Evolutionary conservation across 495 filamentous ascomycete species (phyloP), one percentile per base, ranked within the genome.

Genomic region (Hypomontagnella monticulosa): DNA sequence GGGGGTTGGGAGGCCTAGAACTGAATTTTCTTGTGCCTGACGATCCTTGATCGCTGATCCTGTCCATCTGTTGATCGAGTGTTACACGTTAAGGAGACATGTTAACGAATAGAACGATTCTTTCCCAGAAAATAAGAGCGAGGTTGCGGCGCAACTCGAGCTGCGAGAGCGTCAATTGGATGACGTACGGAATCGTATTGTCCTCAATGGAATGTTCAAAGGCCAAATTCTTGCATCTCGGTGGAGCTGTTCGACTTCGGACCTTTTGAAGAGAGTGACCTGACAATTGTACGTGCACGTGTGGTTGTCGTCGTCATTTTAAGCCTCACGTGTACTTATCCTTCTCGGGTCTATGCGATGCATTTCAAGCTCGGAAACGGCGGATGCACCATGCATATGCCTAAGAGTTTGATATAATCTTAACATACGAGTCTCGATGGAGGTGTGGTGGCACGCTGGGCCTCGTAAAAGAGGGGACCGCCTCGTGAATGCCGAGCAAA

Each of bases 381-480:
- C 66, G 66, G 66, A 49, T 69, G 37, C 43, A 23, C 20, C 46
- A 58, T 37, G 64, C 47, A 40, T 55, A 50, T 51, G 51, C 23
- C 33, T 51, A 32, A 12, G 34, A 63, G 19, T 12, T 48, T 2
- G 37, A 53, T 52, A 63, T 49, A 63, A 69, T 70, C 16, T 70
- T 44, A 70, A 53, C 61, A 70, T 70, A 70, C 66, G 66, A 70
- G 61, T 14, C 33, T 56, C 15, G 18, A 61, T 47, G 61, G 57
- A 58, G 49, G 51, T 48, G 36, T 36, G 47, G 62, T 57, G 56
- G 46, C 56, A 62, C 61, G 66, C 57, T 61, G 55, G 55, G 66
- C 51, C 57, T 70, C 66, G 66, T 70, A 70, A 70, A 69, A 70
- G 55, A 64, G 60, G 66, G 40, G 61, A 60, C 33, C 10, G 32